Evolutionary conservation across 306 rosid genomes (phyloP).

Genomic region (Leucaena leucocephala): DNA sequence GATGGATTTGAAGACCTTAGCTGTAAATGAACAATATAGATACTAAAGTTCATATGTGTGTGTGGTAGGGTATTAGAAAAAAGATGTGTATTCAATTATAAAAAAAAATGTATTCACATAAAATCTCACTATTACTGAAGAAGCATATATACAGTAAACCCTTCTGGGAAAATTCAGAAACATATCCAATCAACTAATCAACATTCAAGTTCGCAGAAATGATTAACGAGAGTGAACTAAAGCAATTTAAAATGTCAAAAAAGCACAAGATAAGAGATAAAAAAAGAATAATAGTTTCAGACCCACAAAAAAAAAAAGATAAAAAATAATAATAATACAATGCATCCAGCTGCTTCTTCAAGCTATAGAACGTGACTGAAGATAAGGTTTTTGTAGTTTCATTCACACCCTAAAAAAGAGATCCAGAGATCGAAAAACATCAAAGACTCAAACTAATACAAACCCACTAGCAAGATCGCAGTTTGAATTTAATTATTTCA

Average conservation of each 20-base stretch:
- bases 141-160: neutral
- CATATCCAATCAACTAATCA: neutral
- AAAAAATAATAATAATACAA: conserved; percentile 5
- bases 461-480: neutral
- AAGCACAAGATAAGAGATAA: neutral
- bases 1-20: no score
- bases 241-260: conserved; percentile 3
- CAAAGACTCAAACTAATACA: neutral
- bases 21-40: no score
- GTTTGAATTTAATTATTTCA: neutral
- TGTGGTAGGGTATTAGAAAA: no score
- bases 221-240: neutral
- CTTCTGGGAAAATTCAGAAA: neutral
- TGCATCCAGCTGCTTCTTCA: conserved; percentile 35
- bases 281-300: neutral
- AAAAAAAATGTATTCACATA: no score
- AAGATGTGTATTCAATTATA: no score
- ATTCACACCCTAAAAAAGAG: neutral
- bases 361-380: conserved; percentile 26
- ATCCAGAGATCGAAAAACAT: neutral
- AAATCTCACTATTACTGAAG: neutral
- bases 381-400: conserved; percentile 9
- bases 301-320: neutral
- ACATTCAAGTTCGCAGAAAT: neutral
- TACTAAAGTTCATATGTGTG: no score